Evolutionary conservation across 495 filamentous ascomycete genomes (phyloP).

Genomic region (Xylaria nigripes): DNA sequence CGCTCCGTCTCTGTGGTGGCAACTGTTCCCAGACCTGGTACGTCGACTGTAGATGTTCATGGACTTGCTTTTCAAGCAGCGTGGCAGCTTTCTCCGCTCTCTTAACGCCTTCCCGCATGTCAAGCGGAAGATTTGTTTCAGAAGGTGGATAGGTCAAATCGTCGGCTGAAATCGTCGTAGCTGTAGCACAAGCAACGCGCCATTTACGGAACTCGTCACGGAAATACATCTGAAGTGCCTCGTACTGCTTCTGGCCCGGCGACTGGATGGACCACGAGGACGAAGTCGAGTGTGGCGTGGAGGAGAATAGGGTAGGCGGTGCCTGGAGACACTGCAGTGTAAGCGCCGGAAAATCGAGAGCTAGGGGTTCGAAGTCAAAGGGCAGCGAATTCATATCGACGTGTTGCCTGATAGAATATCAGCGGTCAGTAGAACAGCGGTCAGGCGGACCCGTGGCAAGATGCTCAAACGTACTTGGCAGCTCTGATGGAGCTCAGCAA

Average conservation of each 20-base stretch:
- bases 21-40: constrained; percentile 64
- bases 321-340: constrained; percentile 70
- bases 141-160: constrained; percentile 34
- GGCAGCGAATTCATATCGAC: constrained; percentile 42
- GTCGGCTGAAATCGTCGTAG: constrained; percentile 34
- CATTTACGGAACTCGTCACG: constrained; percentile 56
- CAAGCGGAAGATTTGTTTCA: constrained; percentile 20
- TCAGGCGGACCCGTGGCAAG: background rate
- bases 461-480: constrained; percentile 55
- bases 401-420: constrained; percentile 32
- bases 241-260: constrained; percentile 60
- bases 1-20: constrained; percentile 45
- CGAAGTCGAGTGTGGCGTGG: constrained; percentile 58
- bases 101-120: constrained; percentile 36
- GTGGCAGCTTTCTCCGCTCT: constrained; percentile 34
- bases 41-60: constrained; percentile 58
- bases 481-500: constrained; percentile 69
- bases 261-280: constrained; percentile 67
- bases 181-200: constrained; percentile 39
- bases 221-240: constrained; percentile 59
- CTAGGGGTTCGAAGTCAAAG: constrained; percentile 76
- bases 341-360: constrained; percentile 73
- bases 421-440: constrained; percentile 11
- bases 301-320: constrained; percentile 66
- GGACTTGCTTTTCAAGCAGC: constrained; percentile 52